These are phyloP conservation scores for Blastobotrys ciferrii DNA, from an alignment of 1,139 yeast genomes.

Conservation along the genomic window DNA sequence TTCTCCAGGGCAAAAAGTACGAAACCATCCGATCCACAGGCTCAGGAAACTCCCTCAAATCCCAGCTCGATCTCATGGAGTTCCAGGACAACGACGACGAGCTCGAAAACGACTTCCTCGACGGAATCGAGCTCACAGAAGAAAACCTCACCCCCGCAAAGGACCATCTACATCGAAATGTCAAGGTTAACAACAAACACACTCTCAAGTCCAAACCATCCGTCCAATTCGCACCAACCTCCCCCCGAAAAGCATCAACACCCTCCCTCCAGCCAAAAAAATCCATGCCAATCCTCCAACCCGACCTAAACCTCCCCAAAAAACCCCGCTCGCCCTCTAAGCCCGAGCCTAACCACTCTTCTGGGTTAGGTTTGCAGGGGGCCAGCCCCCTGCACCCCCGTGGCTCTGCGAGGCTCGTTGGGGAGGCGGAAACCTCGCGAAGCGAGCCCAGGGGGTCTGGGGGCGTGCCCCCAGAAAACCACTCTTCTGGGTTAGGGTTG, in stretches of 20 bases:
- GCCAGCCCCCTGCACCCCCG: too few relatives aligned
- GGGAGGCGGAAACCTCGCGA: too few relatives aligned
- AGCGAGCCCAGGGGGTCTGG: too few relatives aligned
- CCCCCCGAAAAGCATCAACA: not conserved
- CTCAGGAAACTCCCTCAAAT: conserved; percentile 17
- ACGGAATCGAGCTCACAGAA: conserved; percentile 18
- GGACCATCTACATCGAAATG: conserved; percentile 7
- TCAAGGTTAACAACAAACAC: conserved; percentile 2
- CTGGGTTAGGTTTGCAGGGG: too few relatives aligned
- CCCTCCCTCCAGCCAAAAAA: conserved; percentile 7
- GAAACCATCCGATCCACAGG: conserved; percentile 25
- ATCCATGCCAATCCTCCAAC: conserved; percentile 12
- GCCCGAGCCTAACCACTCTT: too few relatives aligned
- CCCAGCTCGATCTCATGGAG: conserved; percentile 8
- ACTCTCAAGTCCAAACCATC: not conserved
- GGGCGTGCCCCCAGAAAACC: too few relatives aligned
- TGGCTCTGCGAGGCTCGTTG: too few relatives aligned
- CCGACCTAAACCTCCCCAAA: not conserved
- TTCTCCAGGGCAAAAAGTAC: conserved; percentile 20
- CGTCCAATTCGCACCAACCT: conserved; percentile 4
- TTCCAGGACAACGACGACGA: conserved; percentile 26
- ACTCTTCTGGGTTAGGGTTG: too few relatives aligned
- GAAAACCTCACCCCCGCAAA: conserved; percentile 8
- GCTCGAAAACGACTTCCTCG: conserved; percentile 20
- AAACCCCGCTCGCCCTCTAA: conserved; percentile 10